Evolutionary conservation across 331 rosid genomes (phyloP).

Genomic region (Telfairia occidentalis): DNA sequence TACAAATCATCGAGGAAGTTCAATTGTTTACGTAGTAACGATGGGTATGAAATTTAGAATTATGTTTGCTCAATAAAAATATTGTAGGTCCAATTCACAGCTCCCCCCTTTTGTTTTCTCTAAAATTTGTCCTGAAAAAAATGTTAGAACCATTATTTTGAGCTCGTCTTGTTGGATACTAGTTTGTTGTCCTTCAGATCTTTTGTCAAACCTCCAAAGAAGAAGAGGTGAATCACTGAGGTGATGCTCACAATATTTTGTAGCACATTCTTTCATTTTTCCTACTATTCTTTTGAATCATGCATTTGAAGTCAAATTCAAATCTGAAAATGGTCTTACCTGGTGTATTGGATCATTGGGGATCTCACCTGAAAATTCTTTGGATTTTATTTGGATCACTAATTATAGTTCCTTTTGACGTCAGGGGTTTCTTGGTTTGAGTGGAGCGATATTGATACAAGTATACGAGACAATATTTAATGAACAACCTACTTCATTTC

Average conservation of each 20-base stretch:
- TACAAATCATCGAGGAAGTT: neutral
- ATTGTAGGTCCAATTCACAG: neutral
- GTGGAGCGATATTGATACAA: conserved; percentile 85
- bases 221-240: neutral
- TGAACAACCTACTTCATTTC: conserved; percentile 50
- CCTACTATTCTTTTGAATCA: neutral
- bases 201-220: neutral
- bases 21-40: neutral
- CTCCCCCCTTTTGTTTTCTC: neutral
- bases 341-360: neutral
- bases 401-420: conserved; percentile 3
- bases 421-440: conserved; percentile 84
- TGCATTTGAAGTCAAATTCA: neutral
- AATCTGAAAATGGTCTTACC: neutral
- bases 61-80: neutral
- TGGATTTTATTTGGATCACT: neutral
- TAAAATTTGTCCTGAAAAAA: neutral
- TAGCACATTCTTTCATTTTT: neutral
- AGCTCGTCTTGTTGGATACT: neutral
- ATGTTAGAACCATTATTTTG: neutral
- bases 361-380: neutral
- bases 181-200: neutral
- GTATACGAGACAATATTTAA: conserved; percentile 44
- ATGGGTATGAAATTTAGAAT: neutral
- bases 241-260: neutral